Evolutionary conservation across 495 filamentous ascomycete genomes (phyloP).

Genomic region (Daldinia loculata): DNA sequence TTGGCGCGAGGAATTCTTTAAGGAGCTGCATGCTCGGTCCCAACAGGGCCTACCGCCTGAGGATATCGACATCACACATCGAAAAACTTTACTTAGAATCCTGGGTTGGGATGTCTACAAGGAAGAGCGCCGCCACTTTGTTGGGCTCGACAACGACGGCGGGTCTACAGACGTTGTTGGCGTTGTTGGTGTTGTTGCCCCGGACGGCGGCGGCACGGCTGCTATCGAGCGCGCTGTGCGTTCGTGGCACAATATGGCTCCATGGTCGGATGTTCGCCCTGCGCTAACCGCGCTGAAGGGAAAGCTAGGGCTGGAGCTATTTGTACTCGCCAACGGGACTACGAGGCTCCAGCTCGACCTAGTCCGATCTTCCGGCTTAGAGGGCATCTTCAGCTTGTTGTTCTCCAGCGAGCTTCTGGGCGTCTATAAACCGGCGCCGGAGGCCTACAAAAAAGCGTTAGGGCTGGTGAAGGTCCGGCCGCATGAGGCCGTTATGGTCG

Average conservation of each 20-base stretch:
- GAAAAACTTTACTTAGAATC: constrained; percentile 48
- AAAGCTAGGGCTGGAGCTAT: constrained; percentile 43
- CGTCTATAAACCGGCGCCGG: constrained; percentile 56
- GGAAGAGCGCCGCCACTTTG: constrained; percentile 39
- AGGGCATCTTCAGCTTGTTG: constrained; percentile 56
- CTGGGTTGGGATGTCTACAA: constrained; percentile 40
- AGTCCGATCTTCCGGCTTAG: constrained; percentile 55
- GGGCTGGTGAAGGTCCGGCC: constrained; percentile 53
- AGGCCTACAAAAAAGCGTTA: constrained; percentile 57
- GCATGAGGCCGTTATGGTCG: constrained; percentile 61
- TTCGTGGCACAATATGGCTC: constrained; percentile 57
- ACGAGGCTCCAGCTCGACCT: constrained; percentile 65
- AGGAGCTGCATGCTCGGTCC: constrained; percentile 52
- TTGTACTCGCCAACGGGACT: constrained; percentile 65
- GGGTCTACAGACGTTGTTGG: constrained; percentile 1
- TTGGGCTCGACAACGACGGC: constrained; percentile 19
- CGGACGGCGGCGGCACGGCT: constrained; percentile 15
- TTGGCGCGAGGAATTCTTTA: constrained; percentile 60
- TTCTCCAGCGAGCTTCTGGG: constrained; percentile 63
- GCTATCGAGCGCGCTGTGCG: constrained; percentile 21
- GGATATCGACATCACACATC: constrained; percentile 60
- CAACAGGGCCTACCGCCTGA: constrained; percentile 49
- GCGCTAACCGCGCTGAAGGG: constrained; percentile 37
- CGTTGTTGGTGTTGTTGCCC: background rate
- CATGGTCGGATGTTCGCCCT: constrained; percentile 57